Evolutionary conservation across 2,329 filamentous ascomycete genomes (phyloP).

Genomic region (Zasmidium cellare): DNA sequence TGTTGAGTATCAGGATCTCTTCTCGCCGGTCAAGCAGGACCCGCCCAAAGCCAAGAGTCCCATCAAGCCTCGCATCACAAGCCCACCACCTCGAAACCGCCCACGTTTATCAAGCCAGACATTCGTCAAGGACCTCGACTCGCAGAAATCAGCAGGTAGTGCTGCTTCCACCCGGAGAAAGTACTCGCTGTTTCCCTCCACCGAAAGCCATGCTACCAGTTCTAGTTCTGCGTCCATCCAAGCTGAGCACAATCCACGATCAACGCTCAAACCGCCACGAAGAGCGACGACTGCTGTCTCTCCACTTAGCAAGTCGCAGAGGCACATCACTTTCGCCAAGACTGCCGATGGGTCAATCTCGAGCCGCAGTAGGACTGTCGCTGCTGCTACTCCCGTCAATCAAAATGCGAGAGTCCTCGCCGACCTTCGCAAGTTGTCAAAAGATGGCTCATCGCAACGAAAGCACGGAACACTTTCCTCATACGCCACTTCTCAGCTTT

Average conservation of each 20-base stretch:
- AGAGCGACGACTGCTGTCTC: constrained; percentile 9
- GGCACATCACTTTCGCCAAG: constrained; percentile 18
- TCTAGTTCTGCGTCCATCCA: constrained; percentile 4
- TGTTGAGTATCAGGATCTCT: constrained; percentile 35
- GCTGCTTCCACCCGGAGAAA: not conserved
- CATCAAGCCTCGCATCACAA: constrained; percentile 12
- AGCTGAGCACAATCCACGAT: not conserved
- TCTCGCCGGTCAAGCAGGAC: constrained; percentile 36
- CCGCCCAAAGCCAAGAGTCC: constrained; percentile 5
- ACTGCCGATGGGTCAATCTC: constrained; percentile 11
- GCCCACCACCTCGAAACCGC: constrained; percentile 25
- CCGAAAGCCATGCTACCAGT: constrained; percentile 11
- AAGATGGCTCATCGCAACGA: not conserved
- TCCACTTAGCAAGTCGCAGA: constrained; percentile 9
- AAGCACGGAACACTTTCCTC: constrained; percentile 13
- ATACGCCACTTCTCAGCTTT: constrained; percentile 3
- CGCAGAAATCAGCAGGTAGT: not conserved
- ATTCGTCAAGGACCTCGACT: constrained; percentile 24
- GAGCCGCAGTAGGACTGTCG: constrained; percentile 4
- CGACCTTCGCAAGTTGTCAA: constrained; percentile 23
- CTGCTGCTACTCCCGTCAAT: constrained; percentile 2
- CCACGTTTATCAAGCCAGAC: constrained; percentile 38
- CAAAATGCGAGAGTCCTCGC: constrained; percentile 27
- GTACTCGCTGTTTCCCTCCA: not conserved
- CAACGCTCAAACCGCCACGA: constrained; percentile 3